Evolutionary conservation across 371 early-diverging fungal species (phyloP).

Genomic region (Mortierella sp.): DNA sequence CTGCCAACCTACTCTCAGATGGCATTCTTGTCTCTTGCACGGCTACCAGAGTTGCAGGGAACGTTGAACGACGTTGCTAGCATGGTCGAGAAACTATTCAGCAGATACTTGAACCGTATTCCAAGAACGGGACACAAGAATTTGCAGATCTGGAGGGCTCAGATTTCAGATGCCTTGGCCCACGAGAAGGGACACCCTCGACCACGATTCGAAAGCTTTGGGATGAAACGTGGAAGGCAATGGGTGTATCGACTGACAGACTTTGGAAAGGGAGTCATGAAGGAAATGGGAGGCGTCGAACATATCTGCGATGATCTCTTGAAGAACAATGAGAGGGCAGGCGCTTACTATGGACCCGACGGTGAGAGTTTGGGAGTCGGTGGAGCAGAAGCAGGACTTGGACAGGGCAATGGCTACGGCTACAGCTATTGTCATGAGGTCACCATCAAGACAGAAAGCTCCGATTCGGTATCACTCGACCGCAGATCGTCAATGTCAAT

Average conservation of each 20-base stretch:
- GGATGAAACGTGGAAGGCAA: constrained; percentile 44
- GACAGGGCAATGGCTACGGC: constrained; percentile 39
- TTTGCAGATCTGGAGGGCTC: constrained; percentile 50
- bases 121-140: constrained; percentile 50
- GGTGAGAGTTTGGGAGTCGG: constrained; percentile 2
- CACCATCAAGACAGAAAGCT: constrained; percentile 21
- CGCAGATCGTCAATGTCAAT: too few species aligned
- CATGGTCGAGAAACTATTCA: constrained; percentile 46
- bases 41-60: constrained; percentile 40
- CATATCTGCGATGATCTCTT: constrained; percentile 34
- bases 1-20: constrained; percentile 49
- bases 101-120: constrained; percentile 42
- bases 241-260: constrained; percentile 47
- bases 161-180: constrained; percentile 45
- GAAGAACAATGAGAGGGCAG: constrained; percentile 20
- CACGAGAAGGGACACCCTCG: constrained; percentile 51
- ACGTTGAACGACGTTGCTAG: constrained; percentile 43
- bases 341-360: neutral
- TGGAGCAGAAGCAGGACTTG: constrained; percentile 38
- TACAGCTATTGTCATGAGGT: constrained; percentile 31
- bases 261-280: constrained; percentile 38
- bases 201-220: constrained; percentile 46
- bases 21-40: constrained; percentile 43
- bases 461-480: constrained; percentile 12
- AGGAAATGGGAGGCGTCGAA: constrained; percentile 47